Evolutionary conservation across 2,329 filamentous ascomycete genomes (phyloP).

Genomic region (Monilinia vaccinii-corymbosi): DNA sequence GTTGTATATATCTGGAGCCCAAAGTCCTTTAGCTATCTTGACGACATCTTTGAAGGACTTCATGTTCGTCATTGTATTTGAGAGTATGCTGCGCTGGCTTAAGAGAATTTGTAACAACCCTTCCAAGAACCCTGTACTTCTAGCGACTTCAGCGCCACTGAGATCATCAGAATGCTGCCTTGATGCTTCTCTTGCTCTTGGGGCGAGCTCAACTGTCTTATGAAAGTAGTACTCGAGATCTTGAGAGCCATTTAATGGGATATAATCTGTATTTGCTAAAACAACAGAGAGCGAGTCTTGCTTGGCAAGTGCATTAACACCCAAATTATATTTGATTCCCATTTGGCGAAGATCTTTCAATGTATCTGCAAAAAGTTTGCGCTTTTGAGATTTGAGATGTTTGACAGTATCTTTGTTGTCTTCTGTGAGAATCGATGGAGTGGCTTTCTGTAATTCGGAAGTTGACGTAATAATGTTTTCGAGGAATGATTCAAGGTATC

Average conservation of each 20-base stretch:
- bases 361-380: slow-evolving; percentile 82
- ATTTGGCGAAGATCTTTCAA: slow-evolving; percentile 76
- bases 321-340: slow-evolving; percentile 80
- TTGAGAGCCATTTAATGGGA: slow-evolving; percentile 21
- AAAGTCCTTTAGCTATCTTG: slow-evolving; percentile 29
- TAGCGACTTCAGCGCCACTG: slow-evolving; percentile 66
- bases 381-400: slow-evolving; percentile 84
- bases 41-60: slow-evolving; percentile 19
- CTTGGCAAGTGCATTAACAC: slow-evolving; percentile 59
- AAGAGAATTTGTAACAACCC: slow-evolving; percentile 63
- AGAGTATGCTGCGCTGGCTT: slow-evolving; percentile 42
- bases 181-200: slow-evolving; percentile 55
- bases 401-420: slow-evolving; percentile 79
- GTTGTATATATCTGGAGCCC: slow-evolving; percentile 32
- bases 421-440: slow-evolving; percentile 69
- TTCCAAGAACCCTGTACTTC: slow-evolving; percentile 80
- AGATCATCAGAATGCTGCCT: slow-evolving; percentile 78
- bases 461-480: slow-evolving; percentile 58
- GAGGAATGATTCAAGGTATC: slow-evolving; percentile 59
- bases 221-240: slow-evolving; percentile 62
- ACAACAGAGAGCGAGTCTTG: slow-evolving; percentile 65
- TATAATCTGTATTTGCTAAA: slow-evolving; percentile 47
- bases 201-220: slow-evolving; percentile 65
- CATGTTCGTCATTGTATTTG: slow-evolving; percentile 13
- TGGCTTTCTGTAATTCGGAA: slow-evolving; percentile 70